These are phyloP conservation scores for Erysimum cheiri DNA, from an alignment of 441 rosid genomes.

Conservation along the genomic window DNA sequence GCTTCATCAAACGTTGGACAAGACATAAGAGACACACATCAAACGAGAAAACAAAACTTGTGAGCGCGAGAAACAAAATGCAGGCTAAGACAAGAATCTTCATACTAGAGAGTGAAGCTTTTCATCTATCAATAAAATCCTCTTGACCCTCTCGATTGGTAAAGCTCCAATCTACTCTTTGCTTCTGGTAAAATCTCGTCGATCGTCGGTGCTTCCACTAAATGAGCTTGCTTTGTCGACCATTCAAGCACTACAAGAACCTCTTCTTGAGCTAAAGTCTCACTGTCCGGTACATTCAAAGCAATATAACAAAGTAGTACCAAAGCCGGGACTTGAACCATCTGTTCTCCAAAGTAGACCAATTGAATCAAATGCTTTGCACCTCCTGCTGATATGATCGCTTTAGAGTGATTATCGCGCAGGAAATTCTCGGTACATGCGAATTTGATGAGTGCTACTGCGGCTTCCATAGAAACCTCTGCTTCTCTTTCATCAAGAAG, in stretches of 20 bases:
- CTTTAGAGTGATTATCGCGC: conserved; percentile 61
- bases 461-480: conserved; percentile 60
- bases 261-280: conserved; percentile 67
- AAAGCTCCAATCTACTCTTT: conserved; percentile 67
- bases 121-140: conserved; percentile 47
- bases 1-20: conserved; percentile 29
- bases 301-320: conserved; percentile 57
- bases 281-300: conserved; percentile 62
- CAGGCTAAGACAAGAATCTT: conserved; percentile 23
- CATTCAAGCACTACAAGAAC: conserved; percentile 72
- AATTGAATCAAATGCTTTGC: conserved; percentile 70
- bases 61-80: neutral
- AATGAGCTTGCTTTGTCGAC: conserved; percentile 67
- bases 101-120: conserved; percentile 23
- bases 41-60: conserved; percentile 22
- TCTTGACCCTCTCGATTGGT: conserved; percentile 73
- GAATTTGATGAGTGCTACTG: conserved; percentile 65
- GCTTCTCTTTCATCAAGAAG: conserved; percentile 69
- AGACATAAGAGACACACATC: conserved; percentile 13
- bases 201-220: conserved; percentile 47
- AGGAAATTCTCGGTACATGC: conserved; percentile 62
- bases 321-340: conserved; percentile 60
- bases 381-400: conserved; percentile 67
- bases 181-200: conserved; percentile 60
- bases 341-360: conserved; percentile 75